Evolutionary conservation across 768 basidiomycete species (phyloP).

Genomic region (Leucosporidium scottii): DNA sequence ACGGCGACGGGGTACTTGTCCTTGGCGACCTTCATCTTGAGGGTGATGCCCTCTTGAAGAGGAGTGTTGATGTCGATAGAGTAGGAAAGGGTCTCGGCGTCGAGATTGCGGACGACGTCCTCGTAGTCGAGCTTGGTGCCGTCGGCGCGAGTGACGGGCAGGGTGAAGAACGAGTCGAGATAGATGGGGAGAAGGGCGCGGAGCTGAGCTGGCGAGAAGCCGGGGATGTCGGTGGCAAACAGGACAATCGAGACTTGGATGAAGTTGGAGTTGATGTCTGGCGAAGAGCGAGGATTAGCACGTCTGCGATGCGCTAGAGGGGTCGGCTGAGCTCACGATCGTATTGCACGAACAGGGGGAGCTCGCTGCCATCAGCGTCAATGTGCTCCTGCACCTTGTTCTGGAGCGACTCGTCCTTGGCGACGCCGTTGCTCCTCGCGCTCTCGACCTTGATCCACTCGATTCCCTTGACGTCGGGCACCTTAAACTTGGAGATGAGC

Average conservation of each 20-base stretch:
- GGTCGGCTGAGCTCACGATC: slow-evolving; percentile 50
- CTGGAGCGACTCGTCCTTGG: slow-evolving; percentile 16
- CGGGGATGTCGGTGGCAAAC: slow-evolving; percentile 64
- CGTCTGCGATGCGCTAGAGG: too few relatives aligned
- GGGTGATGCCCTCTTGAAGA: slow-evolving; percentile 66
- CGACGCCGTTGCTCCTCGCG: slow-evolving; percentile 55
- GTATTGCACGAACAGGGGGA: slow-evolving; percentile 88
- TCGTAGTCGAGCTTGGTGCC: slow-evolving; percentile 73
- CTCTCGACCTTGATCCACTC: slow-evolving; percentile 79
- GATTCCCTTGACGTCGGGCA: slow-evolving; percentile 82
- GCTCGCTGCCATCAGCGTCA: slow-evolving; percentile 55
- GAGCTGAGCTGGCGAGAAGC: slow-evolving; percentile 48
- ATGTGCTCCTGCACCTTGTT: slow-evolving; percentile 57
- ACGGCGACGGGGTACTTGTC: slow-evolving; percentile 71
- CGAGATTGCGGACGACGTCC: slow-evolving; percentile 81
- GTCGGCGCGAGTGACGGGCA: slow-evolving; percentile 64
- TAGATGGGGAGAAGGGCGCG: slow-evolving; percentile 72
- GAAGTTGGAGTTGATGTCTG: slow-evolving; percentile 71
- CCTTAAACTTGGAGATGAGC: slow-evolving; percentile 75
- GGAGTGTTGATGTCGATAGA: slow-evolving; percentile 59
- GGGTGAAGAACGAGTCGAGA: slow-evolving; percentile 74
- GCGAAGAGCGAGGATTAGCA: neutral
- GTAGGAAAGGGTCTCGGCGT: slow-evolving; percentile 85
- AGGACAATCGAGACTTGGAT: slow-evolving; percentile 71
- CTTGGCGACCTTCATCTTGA: slow-evolving; percentile 78